Evolutionary conservation across 208 protist species (phyloP).

Genomic region (Acanthamoeba healyi): DNA sequence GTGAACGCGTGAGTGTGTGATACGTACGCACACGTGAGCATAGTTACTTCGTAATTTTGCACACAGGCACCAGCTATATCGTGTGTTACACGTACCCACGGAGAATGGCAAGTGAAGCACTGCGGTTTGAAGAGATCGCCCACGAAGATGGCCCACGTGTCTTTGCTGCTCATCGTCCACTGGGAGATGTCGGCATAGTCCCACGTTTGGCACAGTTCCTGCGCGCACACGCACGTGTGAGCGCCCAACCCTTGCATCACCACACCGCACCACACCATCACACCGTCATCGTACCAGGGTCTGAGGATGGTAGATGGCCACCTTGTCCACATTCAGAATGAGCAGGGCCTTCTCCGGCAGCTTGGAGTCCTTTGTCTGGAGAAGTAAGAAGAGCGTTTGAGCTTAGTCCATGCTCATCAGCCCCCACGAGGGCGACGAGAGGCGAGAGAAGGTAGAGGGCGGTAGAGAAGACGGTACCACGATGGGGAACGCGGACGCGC

Average conservation of each 20-base stretch:
- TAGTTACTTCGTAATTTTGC: neutral
- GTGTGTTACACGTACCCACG: neutral
- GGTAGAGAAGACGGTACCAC: no score
- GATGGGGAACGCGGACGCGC: neutral
- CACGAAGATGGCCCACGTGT: conserved; percentile 20
- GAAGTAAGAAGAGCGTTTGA: no score
- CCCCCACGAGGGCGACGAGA: no score
- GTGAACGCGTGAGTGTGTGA: no score
- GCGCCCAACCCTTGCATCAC: no score
- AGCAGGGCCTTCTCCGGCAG: neutral
- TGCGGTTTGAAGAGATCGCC: conserved; percentile 71
- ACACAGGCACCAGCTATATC: neutral
- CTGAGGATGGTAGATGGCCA: conserved; percentile 2
- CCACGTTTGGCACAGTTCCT: conserved; percentile 1
- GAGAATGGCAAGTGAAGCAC: conserved; percentile 49
- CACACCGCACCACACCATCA: neutral
- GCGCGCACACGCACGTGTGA: neutral
- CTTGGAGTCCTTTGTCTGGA: neutral
- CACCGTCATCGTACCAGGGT: neutral
- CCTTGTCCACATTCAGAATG: neutral
- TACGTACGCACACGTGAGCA: no score
- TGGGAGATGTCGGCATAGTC: conserved; percentile 24
- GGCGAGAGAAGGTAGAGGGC: no score
- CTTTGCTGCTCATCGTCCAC: conserved; percentile 5
- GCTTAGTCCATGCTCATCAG: no score